phyloP scores from a whole-genome alignment of 2,329 filamentous ascomycete species.

The Curvularia sp. region DNA sequence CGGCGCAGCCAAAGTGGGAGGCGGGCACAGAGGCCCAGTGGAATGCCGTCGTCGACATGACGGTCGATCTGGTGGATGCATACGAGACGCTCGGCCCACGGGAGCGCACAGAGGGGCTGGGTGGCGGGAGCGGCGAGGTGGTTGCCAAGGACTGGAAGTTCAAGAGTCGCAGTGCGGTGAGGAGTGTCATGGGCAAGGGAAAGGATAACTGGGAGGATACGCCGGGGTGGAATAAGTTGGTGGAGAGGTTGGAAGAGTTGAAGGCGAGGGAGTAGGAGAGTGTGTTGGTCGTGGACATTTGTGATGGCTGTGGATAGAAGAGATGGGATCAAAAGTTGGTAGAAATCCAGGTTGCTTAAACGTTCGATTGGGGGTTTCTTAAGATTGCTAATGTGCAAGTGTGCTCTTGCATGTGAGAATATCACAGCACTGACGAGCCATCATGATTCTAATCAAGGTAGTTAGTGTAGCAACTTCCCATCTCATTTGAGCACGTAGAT shows the following conservation, averaged over 20 bases:
- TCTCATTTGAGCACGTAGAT: not conserved
- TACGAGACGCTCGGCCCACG: conserved; percentile 74
- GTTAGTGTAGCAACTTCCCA: not conserved
- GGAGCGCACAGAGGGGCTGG: conserved; percentile 61
- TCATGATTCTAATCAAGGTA: not conserved
- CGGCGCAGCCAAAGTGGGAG: conserved; percentile 62
- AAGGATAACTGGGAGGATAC: conserved; percentile 84
- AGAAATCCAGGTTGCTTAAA: not conserved
- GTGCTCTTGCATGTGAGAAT: not conserved
- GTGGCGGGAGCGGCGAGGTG: conserved; percentile 59
- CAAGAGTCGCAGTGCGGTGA: conserved; percentile 83
- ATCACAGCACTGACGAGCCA: not conserved
- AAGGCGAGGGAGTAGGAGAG: conserved; percentile 38
- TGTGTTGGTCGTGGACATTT: not conserved
- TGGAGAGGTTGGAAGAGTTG: conserved; percentile 55
- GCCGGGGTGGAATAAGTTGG: conserved; percentile 69
- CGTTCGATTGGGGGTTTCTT: not conserved
- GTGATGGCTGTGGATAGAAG: not conserved
- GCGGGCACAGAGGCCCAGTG: conserved; percentile 70
- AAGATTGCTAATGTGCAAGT: too few species aligned
- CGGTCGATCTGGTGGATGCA: conserved; percentile 79
- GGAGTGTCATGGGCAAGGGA: conserved; percentile 82
- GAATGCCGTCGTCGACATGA: conserved; percentile 76
- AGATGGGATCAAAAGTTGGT: not conserved
- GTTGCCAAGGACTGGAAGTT: conserved; percentile 85